Evolutionary conservation across 345 rosid genomes (phyloP).

Genomic region (Pugionium dolabratum): DNA sequence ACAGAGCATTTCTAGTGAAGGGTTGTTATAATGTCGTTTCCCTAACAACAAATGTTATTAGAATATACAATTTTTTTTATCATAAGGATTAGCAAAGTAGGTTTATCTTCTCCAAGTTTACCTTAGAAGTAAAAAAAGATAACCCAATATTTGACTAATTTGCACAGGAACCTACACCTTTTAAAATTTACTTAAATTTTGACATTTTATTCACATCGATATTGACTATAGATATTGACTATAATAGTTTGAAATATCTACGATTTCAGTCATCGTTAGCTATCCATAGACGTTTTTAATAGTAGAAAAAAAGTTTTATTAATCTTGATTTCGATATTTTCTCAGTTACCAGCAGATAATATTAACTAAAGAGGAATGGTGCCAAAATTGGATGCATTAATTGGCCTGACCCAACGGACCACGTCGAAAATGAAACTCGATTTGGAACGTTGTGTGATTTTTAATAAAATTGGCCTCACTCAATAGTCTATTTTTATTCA

Average conservation of each 20-base stretch:
- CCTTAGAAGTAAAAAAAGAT: neutral
- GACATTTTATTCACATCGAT: conserved; percentile 26
- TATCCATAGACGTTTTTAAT: too few relatives aligned
- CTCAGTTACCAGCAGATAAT: too few relatives aligned
- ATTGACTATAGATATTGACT: neutral
- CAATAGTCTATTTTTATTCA: conserved; percentile 23
- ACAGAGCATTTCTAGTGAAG: too few relatives aligned
- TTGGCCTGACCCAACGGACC: conserved; percentile 30
- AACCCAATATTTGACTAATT: neutral
- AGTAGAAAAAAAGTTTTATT: too few relatives aligned
- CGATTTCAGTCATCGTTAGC: too few relatives aligned
- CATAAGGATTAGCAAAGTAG: neutral
- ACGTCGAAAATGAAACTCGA: conserved; percentile 37
- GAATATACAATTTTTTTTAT: too few relatives aligned
- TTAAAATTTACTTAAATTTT: conserved; percentile 1
- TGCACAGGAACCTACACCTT: conserved; percentile 22
- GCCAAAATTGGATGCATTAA: conserved; percentile 42
- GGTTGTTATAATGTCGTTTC: too few relatives aligned
- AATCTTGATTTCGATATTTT: too few relatives aligned
- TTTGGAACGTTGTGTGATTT: conserved; percentile 30
- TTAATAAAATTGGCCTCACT: neutral
- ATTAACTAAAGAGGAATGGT: conserved; percentile 29
- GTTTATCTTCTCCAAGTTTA: neutral
- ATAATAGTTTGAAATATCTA: too few relatives aligned
- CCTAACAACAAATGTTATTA: too few relatives aligned